Percentiles rank a stretch among this genome's conserved stretches.
Evolutionary conservation across 2,329 filamentous ascomycete genomes (phyloP).

Genomic region (Shiraia sp.): DNA sequence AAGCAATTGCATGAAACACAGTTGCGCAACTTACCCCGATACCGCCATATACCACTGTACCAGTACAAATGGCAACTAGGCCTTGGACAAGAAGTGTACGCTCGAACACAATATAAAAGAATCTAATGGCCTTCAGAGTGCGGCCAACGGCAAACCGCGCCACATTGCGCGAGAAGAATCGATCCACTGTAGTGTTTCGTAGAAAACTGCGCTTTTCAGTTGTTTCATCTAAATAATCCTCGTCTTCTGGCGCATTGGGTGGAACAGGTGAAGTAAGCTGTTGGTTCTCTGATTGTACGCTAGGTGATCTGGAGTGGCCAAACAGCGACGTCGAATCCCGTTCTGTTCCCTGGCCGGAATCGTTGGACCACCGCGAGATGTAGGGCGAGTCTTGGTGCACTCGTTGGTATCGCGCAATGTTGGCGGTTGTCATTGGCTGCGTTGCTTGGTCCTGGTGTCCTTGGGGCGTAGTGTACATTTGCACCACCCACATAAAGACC

Average conservation of each 20-base stretch:
- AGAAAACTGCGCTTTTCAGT: conserved; percentile 53
- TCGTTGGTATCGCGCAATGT: conserved; percentile 46
- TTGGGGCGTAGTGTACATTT: conserved; percentile 59
- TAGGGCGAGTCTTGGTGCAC: conserved; percentile 33
- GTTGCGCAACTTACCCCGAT: conserved; percentile 70
- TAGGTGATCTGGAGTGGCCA: conserved; percentile 67
- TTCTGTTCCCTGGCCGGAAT: conserved; percentile 69
- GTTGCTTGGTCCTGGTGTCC: conserved; percentile 27
- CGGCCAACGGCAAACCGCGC: conserved; percentile 58
- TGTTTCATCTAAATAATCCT: conserved; percentile 52
- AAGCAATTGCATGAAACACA: neutral
- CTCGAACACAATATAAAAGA: conserved; percentile 71
- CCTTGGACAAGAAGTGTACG: conserved; percentile 77
- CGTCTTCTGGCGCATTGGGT: conserved; percentile 46
- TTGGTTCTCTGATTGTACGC: conserved; percentile 51
- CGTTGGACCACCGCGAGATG: conserved; percentile 46
- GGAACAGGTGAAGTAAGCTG: conserved; percentile 44
- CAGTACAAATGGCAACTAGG: conserved; percentile 72
- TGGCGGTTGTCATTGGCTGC: conserved; percentile 38
- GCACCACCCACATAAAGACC: conserved; percentile 68
- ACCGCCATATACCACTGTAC: conserved; percentile 76
- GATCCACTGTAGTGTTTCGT: conserved; percentile 51
- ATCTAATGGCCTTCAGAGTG: conserved; percentile 60
- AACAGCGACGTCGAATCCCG: conserved; percentile 68
- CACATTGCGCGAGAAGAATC: conserved; percentile 59